These are phyloP conservation scores for Bacidia gigantensis DNA, from an alignment of 495 filamentous ascomycete species.

Conservation along the genomic window DNA sequence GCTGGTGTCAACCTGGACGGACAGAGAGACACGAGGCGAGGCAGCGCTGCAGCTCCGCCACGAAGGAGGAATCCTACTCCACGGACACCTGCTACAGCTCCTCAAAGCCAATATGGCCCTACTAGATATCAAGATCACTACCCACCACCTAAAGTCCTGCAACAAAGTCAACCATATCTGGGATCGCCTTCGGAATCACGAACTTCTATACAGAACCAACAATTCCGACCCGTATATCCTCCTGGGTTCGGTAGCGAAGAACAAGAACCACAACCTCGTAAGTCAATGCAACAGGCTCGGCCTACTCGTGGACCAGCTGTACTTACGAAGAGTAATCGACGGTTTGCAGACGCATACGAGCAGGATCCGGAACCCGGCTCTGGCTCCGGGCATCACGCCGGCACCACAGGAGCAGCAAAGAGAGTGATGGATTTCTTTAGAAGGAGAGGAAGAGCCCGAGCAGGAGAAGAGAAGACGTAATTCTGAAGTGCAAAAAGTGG, in stretches of 20 bases:
- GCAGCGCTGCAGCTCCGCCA: conserved; percentile 4
- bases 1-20: conserved; percentile 11
- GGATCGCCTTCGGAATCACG: conserved; percentile 16
- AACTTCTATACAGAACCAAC: conserved; percentile 15
- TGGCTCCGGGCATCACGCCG: conserved; percentile 46
- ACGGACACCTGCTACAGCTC: conserved; percentile 1
- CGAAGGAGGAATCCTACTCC: conserved; percentile 9
- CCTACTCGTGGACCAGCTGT: conserved; percentile 38
- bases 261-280: conserved; percentile 28
- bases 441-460: conserved; percentile 62
- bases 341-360: conserved; percentile 86
- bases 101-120: conserved; percentile 8
- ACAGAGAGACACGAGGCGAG: conserved; percentile 9
- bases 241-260: conserved; percentile 27
- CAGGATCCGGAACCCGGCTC: conserved; percentile 42
- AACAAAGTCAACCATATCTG: conserved; percentile 14
- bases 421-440: conserved; percentile 98
- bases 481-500: not conserved
- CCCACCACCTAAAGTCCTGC: conserved; percentile 4
- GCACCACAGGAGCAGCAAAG: conserved; percentile 71
- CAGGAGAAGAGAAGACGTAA: conserved; percentile 37
- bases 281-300: conserved; percentile 32
- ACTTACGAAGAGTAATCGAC: conserved; percentile 68
- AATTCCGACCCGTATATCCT: conserved; percentile 27
- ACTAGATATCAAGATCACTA: conserved; percentile 5